These are phyloP conservation scores for Sarocladium brachiariae DNA, from an alignment of 2,329 filamentous ascomycete species.

Conservation along the genomic window DNA sequence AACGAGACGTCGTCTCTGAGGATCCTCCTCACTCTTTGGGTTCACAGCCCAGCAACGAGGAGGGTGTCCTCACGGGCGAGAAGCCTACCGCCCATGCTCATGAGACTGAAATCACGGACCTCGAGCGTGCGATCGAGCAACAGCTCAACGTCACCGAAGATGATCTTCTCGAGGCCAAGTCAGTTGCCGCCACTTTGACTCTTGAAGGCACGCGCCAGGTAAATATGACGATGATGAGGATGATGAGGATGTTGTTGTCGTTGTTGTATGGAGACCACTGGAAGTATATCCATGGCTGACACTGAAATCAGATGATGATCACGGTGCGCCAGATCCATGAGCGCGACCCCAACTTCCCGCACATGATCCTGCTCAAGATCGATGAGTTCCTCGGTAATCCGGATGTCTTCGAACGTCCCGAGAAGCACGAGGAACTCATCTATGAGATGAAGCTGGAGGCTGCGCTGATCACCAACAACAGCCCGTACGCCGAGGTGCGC, in stretches of 20 bases:
- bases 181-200: constrained; percentile 26
- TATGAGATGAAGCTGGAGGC: constrained; percentile 47
- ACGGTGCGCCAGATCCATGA: constrained; percentile 20
- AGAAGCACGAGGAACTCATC: constrained; percentile 33
- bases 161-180: constrained; percentile 37
- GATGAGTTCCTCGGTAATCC: constrained; percentile 22
- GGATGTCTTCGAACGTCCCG: constrained; percentile 27
- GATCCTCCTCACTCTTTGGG: not conserved
- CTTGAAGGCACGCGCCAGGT: constrained; percentile 27
- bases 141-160: constrained; percentile 32
- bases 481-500: constrained; percentile 49
- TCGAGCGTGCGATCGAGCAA: not conserved
- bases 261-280: no score
- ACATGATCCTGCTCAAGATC: constrained; percentile 18
- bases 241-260: no score
- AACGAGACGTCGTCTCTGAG: not conserved
- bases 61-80: not conserved
- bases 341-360: constrained; percentile 22
- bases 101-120: not conserved
- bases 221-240: constrained; percentile 16
- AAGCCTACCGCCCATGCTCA: not conserved
- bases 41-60: not conserved
- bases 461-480: constrained; percentile 44
- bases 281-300: no score
- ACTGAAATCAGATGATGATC: constrained; percentile 15